Base-by-base conservation (phyloP, 1,284 basidiomycete species). In the Microbotryomycetes sp. region DNA sequence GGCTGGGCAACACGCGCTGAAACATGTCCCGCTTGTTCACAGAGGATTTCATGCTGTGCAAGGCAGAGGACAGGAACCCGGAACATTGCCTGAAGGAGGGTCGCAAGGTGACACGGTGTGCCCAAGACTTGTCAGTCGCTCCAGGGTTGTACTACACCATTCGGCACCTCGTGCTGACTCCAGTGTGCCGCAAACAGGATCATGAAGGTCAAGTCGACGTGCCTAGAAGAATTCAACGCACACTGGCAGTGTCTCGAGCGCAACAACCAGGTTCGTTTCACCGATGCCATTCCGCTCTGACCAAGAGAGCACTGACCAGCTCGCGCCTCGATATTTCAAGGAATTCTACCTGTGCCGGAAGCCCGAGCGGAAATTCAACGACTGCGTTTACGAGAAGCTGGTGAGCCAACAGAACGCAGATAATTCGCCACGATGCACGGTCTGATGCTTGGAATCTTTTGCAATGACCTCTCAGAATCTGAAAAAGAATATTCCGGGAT, bases 1-100 rank as follows among this genome's bases (percentile, higher is more conserved):
- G 48, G 28, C 35, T 16, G 50, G 15, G 21, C 41, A 46, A 49
- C 55, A 45, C 45, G 41, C 46, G 4, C 9, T 26, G 46, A 46
- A 13, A 18, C 46, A 7, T 5, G 21, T 23, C 3, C 13, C n/a
- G 50, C 18, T 15, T 23, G 28, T 9, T 18, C 27, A 50, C 74
- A 96, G 92, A 97, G 83, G 94, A 99, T 80, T 98, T 97, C 74
- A 97, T 99, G 91, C 87, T 97, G 60, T 98, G 96, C 84, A 98
- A 98, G 80, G 80, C 83, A 52, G 92, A 97, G 80, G 87, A 83
- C 75, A 81, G 83, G 59, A 86, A 97, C 75, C 91, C 96, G 15
- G 91, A 77, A 35, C 91, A 96, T 77, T 99, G 96, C 78, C 77
- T 98, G 77, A 88, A 89, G 81, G 96, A 98, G 77, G 96, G 96